A percentile compares a stretch with the other conserved stretches of the same genome.
Evolutionary conservation across 78 protist species (phyloP).

Genomic region (Dictyostelium discoideum): DNA sequence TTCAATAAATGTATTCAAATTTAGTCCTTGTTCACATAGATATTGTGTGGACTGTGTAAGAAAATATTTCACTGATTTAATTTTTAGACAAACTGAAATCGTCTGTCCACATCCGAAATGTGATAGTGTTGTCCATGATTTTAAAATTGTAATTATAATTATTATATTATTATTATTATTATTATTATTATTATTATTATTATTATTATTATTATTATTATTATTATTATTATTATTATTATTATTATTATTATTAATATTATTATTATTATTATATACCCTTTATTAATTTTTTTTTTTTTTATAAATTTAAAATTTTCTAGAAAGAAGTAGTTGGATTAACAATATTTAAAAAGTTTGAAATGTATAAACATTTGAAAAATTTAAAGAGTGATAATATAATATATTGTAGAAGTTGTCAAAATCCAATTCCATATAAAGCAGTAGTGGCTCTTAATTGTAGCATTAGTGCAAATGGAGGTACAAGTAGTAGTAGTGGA

Average conservation of each 20-base stretch:
- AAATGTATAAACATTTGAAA: neutral
- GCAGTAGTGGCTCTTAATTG: neutral
- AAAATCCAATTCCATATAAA: conserved; percentile 23
- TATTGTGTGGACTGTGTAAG: conserved; percentile 34
- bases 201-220: too few species aligned
- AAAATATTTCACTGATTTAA: conserved; percentile 29
- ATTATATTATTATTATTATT: too few species aligned
- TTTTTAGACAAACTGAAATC: conserved; percentile 18
- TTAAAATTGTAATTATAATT: neutral
- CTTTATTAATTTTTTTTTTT: neutral
- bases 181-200: too few species aligned
- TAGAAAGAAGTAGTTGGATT: conserved; percentile 2
- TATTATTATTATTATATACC: too few species aligned
- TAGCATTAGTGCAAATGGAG: neutral
- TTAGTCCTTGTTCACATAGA: conserved; percentile 19
- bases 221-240: too few species aligned
- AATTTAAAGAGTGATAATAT: neutral
- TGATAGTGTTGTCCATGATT: neutral
- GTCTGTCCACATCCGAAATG: conserved; percentile 48
- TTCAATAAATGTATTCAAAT: neutral
- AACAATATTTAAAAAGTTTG: neutral
- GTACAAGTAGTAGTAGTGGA: neutral
- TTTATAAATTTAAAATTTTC: neutral
- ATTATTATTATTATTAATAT: too few species aligned
- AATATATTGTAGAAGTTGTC: conserved; percentile 23